A percentile compares a stretch with the other conserved stretches of the same genome.
These are phyloP conservation scores for Monosporascus sp. DNA, from an alignment of 2,329 filamentous ascomycete species.

Conservation along the genomic window DNA sequence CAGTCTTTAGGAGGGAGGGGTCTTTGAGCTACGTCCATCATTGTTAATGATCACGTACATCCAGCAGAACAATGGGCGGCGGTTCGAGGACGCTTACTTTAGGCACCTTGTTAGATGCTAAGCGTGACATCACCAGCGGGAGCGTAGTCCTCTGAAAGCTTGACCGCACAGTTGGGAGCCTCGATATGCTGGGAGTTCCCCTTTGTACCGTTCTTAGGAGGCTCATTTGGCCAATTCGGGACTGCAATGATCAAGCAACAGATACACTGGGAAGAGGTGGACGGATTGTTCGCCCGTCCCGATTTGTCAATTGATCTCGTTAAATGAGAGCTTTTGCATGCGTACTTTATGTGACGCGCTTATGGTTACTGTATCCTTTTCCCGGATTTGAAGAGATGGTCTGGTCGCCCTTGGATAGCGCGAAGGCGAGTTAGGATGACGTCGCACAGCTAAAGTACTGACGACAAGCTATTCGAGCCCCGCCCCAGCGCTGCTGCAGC, in stretches of 20 bases:
- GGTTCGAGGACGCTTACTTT: constrained; percentile 4
- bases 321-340: too few species aligned
- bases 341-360: too few species aligned
- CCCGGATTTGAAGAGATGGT: too few species aligned
- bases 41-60: background rate
- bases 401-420: too few species aligned
- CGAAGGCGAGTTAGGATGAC: too few species aligned
- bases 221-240: constrained; percentile 19
- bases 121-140: constrained; percentile 20
- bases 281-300: background rate
- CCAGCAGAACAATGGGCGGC: background rate
- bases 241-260: background rate
- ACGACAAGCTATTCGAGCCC: too few species aligned
- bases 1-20: constrained; percentile 74
- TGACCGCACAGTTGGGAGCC: constrained; percentile 17
- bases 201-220: constrained; percentile 20
- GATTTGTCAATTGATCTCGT: background rate
- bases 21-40: constrained; percentile 59
- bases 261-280: background rate
- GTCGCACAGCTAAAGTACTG: too few species aligned
- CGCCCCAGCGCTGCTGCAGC: too few species aligned
- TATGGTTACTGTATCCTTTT: too few species aligned
- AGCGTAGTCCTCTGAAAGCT: constrained; percentile 24
- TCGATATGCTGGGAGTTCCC: constrained; percentile 13
- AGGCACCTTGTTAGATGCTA: constrained; percentile 22